Percentiles rank a stretch among this genome's conserved stretches.
Evolutionary conservation across 768 basidiomycete genomes (phyloP).

Genomic region (Pleurotus djamor): DNA sequence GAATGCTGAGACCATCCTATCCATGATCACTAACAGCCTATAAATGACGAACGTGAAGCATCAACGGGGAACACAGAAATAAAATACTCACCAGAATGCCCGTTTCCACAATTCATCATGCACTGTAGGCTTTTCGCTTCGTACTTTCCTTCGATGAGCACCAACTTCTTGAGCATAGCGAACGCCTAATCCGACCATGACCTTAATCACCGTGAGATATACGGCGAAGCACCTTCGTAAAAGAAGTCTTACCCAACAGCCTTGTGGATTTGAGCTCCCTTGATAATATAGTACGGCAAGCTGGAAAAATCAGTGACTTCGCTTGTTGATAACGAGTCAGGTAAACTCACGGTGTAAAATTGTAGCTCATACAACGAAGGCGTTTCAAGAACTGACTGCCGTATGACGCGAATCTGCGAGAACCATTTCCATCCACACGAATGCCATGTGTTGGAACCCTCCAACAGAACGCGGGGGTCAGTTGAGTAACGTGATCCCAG

Average conservation of each 20-base stretch:
- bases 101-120: constrained; percentile 66
- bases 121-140: constrained; percentile 22
- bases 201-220: constrained; percentile 31
- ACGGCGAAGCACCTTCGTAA: constrained; percentile 41
- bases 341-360: constrained; percentile 46
- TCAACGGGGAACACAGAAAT: background rate
- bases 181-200: constrained; percentile 49
- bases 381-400: constrained; percentile 59
- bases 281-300: constrained; percentile 52
- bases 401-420: constrained; percentile 64
- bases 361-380: constrained; percentile 78
- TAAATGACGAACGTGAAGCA: background rate
- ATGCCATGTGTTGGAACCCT: constrained; percentile 33
- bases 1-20: constrained; percentile 23
- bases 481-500: constrained; percentile 56
- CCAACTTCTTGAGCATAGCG: constrained; percentile 61
- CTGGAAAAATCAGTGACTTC: constrained; percentile 26
- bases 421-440: constrained; percentile 68
- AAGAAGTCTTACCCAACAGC: constrained; percentile 65
- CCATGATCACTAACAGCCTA: constrained; percentile 18
- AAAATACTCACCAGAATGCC: constrained; percentile 37
- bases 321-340: background rate
- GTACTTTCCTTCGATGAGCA: constrained; percentile 40
- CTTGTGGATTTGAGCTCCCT: constrained; percentile 58
- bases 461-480: constrained; percentile 52